These are phyloP conservation scores for Penicillium corylophilum DNA, from an alignment of 2,329 filamentous ascomycete genomes.

Conservation along the genomic window DNA sequence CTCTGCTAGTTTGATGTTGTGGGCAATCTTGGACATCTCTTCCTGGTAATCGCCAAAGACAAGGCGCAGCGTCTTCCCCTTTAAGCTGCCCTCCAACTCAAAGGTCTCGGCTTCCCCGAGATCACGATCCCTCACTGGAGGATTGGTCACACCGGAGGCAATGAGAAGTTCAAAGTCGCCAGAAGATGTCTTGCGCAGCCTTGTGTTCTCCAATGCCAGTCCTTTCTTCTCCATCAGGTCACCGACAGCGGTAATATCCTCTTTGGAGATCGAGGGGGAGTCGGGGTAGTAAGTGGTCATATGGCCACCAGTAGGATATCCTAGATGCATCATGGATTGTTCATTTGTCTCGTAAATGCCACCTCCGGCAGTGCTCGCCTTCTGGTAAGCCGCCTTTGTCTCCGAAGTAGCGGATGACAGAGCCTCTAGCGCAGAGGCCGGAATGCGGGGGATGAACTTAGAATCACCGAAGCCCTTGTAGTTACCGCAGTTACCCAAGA, in stretches of 20 bases:
- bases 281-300: slow-evolving; percentile 81
- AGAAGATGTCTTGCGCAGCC: slow-evolving; percentile 64
- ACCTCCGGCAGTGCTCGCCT: slow-evolving; percentile 58
- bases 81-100: slow-evolving; percentile 59
- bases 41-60: slow-evolving; percentile 72
- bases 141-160: slow-evolving; percentile 62
- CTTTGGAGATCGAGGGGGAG: slow-evolving; percentile 69
- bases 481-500: slow-evolving; percentile 77
- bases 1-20: slow-evolving; percentile 66
- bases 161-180: slow-evolving; percentile 72
- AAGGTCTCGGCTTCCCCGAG: slow-evolving; percentile 66
- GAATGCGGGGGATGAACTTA: slow-evolving; percentile 75
- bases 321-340: slow-evolving; percentile 68
- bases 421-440: slow-evolving; percentile 62
- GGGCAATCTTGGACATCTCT: slow-evolving; percentile 67
- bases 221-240: slow-evolving; percentile 70
- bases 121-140: slow-evolving; percentile 65
- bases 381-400: slow-evolving; percentile 63
- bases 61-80: slow-evolving; percentile 68
- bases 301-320: slow-evolving; percentile 71
- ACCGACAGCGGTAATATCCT: slow-evolving; percentile 71
- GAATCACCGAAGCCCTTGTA: slow-evolving; percentile 86
- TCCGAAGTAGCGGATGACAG: slow-evolving; percentile 61
- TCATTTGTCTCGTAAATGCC: slow-evolving; percentile 69
- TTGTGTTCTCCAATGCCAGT: slow-evolving; percentile 72